These are phyloP conservation scores for Boletus rex-veris DNA, from an alignment of 768 basidiomycete genomes.

Conservation along the genomic window DNA sequence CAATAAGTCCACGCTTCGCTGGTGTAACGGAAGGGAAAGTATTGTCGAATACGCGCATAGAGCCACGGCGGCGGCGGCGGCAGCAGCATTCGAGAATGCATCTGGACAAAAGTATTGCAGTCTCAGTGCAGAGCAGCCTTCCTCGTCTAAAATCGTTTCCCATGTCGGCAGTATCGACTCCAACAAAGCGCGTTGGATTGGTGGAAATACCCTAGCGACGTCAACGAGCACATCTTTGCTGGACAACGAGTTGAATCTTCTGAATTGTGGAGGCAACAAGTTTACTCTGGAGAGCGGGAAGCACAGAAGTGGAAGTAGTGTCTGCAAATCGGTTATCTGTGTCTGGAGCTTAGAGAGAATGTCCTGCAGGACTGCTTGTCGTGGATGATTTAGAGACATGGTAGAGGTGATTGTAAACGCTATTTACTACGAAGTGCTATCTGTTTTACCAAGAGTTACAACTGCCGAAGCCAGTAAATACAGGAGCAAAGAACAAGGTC, in stretches of 20 bases:
- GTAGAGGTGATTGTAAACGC: not conserved
- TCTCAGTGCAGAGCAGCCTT: constrained; percentile 42
- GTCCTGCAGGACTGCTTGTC: constrained; percentile 25
- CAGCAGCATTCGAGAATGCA: constrained; percentile 47
- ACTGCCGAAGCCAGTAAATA: not conserved
- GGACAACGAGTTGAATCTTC: constrained; percentile 40
- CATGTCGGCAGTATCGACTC: constrained; percentile 68
- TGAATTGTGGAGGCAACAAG: constrained; percentile 59
- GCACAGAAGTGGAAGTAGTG: constrained; percentile 53
- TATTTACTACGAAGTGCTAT: no score
- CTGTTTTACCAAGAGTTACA: not conserved
- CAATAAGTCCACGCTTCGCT: constrained; percentile 52
- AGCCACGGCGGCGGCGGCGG: constrained; percentile 51
- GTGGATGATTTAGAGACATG: constrained; percentile 12
- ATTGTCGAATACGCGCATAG: constrained; percentile 64
- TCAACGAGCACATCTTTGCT: constrained; percentile 16
- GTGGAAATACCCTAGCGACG: constrained; percentile 38
- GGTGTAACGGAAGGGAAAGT: constrained; percentile 45
- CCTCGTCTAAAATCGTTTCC: constrained; percentile 52
- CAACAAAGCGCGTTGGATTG: constrained; percentile 64
- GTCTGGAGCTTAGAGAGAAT: constrained; percentile 43
- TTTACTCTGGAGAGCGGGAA: constrained; percentile 54
- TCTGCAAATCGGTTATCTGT: constrained; percentile 46
- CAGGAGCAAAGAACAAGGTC: not conserved
- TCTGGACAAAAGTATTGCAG: constrained; percentile 77